A percentile compares a stretch with the other conserved stretches of the same genome.
Conservation (phyloP, 1,284 basidiomycete species). For the Amylostereum areolatum region DNA sequence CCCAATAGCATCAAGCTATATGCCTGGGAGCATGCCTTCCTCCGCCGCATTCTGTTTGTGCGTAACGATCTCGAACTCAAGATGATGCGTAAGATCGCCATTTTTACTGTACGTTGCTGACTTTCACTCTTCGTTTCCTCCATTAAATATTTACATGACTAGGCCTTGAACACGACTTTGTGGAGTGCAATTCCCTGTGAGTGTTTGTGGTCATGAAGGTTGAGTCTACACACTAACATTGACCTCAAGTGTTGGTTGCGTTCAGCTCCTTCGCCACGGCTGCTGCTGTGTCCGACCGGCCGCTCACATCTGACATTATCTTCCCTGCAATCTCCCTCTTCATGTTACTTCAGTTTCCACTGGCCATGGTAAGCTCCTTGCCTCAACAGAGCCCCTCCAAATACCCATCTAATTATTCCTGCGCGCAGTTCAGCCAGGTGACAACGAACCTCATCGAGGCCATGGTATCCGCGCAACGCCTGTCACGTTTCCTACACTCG, state of each 20-base stretch:
- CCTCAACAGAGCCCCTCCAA: background rate
- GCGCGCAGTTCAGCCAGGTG: constrained; percentile 54
- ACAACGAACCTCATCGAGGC: constrained; percentile 81
- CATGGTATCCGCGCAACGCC: constrained; percentile 77
- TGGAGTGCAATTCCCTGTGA: constrained; percentile 63
- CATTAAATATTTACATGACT: background rate
- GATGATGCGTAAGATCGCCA: constrained; percentile 78
- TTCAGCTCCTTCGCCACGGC: constrained; percentile 87
- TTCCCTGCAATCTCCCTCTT: constrained; percentile 95
- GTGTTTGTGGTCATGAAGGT: constrained; percentile 17
- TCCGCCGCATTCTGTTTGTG: constrained; percentile 65
- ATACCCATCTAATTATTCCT: too few species aligned
- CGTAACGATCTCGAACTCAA: constrained; percentile 83
- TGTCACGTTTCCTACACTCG: constrained; percentile 73
- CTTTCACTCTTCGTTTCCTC: background rate
- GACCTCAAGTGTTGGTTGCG: constrained; percentile 66
- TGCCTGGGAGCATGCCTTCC: constrained; percentile 88
- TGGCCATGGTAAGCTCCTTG: constrained; percentile 62
- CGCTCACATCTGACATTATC: constrained; percentile 86
- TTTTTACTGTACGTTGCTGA: constrained; percentile 47
- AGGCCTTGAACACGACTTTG: constrained; percentile 56
- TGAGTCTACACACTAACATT: constrained; percentile 26
- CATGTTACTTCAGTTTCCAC: constrained; percentile 84
- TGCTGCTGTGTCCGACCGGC: constrained; percentile 59
- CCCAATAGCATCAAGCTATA: constrained; percentile 66